A percentile compares a stretch with the other conserved stretches of the same genome.
These are phyloP conservation scores for Solanum chacoense DNA, from an alignment of 305 asterid species.

Conservation along the genomic window DNA sequence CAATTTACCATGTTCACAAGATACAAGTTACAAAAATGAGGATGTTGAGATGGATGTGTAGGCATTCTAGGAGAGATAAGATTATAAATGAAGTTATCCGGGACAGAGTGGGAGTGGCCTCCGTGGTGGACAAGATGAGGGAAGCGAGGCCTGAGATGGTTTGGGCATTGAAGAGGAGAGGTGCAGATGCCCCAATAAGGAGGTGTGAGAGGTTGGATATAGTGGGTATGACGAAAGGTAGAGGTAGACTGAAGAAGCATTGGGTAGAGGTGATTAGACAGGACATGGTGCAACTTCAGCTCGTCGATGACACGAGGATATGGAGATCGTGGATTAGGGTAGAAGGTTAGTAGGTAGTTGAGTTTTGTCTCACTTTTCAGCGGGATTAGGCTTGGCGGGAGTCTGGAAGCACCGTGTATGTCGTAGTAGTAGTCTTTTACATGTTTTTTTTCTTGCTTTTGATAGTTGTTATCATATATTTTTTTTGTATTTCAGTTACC, in stretches of 20 bases:
- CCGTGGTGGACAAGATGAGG: background rate
- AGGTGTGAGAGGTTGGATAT: background rate
- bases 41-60: background rate
- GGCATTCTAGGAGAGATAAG: background rate
- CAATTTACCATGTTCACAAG: background rate
- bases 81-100: background rate
- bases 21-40: background rate
- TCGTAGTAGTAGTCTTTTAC: background rate
- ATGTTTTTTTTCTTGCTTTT: background rate
- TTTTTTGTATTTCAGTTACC: background rate
- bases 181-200: background rate
- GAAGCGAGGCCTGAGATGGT: background rate
- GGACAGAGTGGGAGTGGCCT: background rate
- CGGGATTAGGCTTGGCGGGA: background rate
- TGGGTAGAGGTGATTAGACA: background rate
- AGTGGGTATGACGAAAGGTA: background rate
- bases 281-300: background rate
- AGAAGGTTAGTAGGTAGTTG: background rate
- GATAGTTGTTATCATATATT: background rate
- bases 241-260: background rate
- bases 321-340: background rate
- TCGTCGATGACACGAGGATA: background rate
- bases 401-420: background rate
- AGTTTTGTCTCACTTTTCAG: background rate
- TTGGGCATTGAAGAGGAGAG: background rate